Evolutionary conservation across 805 yeast species (phyloP), one percentile per base, ranked within the genome.

Genomic region (Yarrowia sp.): DNA sequence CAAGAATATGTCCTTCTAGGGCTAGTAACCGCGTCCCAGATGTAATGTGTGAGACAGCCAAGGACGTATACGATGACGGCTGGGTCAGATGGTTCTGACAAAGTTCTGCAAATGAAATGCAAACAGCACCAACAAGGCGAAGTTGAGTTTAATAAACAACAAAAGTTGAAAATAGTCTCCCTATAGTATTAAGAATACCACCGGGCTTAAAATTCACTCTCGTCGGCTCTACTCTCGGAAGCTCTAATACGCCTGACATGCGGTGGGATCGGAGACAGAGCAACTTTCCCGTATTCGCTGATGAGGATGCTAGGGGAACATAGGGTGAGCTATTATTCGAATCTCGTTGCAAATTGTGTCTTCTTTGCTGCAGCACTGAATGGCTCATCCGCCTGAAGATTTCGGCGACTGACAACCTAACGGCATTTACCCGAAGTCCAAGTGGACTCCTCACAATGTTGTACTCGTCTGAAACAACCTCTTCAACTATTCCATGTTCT

Each of bases 261-360:
- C 59, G 35, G 36, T 38, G 36, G 59, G 45, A 53, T 53, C 59
- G 59, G 42, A 53, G 59, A 53, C 59, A 53, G 59, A 53, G 59
- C 59, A 53, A 53, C 45, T 40, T 22, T 40, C 4, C 36, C 35
- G 58, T 53, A 38, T 19, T 38, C 8, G 38, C 26, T 14, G 41
- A 14, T 15, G 56, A 9, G 9, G 41, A 14, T 35, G 41, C 15
- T 8, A 35, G 32, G 32, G 32, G 32, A 35, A 8, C 12, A 32
- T n/a, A 32, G 12, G 19, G 58, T 38, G 43, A 53, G 58, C 32
- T 36, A 53, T 53, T 53, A 53, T 36, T 53, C 16, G 19, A 38
- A 12, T 16, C 10, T 14, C 5, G 40, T 15, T 42, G 19, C 16
- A 5, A 42, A 2, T n/a, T 15, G 22, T 42, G 12, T 15, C 46